Conservation (phyloP, 257 asterid species). For the Solanum ossicruentum region DNA sequence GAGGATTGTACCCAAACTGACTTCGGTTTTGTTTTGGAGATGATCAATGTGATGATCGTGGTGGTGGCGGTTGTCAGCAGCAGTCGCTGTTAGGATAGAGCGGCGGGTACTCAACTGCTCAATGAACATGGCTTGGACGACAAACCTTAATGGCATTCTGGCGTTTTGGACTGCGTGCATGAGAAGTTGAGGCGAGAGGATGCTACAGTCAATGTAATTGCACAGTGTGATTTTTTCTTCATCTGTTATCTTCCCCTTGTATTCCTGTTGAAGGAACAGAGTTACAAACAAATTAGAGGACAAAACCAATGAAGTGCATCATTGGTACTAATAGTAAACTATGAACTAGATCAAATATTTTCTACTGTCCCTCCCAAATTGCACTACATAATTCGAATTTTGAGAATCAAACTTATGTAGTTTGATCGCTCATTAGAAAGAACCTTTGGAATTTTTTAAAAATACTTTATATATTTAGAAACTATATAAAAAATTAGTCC, state of each 20-base stretch:
- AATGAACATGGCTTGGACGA: conserved; percentile 92
- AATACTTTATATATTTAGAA: no score
- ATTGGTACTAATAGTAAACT: background rate
- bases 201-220: conserved; percentile 67
- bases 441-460: no score
- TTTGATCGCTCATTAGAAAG: no score
- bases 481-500: no score
- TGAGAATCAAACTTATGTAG: no score
- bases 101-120: conserved; percentile 84
- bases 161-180: conserved; percentile 92
- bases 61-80: conserved; percentile 17
- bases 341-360: background rate
- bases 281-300: background rate
- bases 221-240: conserved; percentile 54
- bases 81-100: conserved; percentile 36
- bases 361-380: background rate
- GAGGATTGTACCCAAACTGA: conserved; percentile 54
- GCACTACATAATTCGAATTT: background rate
- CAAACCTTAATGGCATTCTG: conserved; percentile 67
- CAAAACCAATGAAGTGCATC: background rate
- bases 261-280: conserved; percentile 25
- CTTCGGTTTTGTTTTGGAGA: conserved; percentile 1
- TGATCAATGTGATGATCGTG: background rate
- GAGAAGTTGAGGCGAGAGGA: conserved; percentile 40
- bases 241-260: conserved; percentile 26